These are phyloP conservation scores for Naegleria lovaniensis DNA, from an alignment of 208 protist species.

Conservation along the genomic window DNA sequence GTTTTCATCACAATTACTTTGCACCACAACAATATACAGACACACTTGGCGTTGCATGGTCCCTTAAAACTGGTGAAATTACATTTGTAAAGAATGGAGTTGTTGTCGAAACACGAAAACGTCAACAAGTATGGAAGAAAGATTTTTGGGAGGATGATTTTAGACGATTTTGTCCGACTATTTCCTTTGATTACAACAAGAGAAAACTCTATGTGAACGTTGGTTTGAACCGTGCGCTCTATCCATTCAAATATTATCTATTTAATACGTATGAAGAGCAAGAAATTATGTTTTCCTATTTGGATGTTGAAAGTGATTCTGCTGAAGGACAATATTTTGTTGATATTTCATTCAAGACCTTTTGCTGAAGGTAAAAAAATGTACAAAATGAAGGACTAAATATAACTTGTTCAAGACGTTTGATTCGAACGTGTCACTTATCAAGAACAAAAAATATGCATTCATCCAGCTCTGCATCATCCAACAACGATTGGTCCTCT, in stretches of 20 bases:
- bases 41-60: neutral
- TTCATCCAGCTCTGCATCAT: too few relatives aligned
- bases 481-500: too few relatives aligned
- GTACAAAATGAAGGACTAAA: too few relatives aligned
- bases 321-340: neutral
- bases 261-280: neutral
- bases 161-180: neutral
- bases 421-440: too few relatives aligned
- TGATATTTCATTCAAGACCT: neutral
- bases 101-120: neutral
- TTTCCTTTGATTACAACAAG: neutral
- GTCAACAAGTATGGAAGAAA: neutral
- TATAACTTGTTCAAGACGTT: too few relatives aligned
- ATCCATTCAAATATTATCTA: neutral
- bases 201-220: neutral
- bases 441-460: too few relatives aligned
- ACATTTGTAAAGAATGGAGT: neutral
- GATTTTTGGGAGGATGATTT: neutral
- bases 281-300: neutral
- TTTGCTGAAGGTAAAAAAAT: too few relatives aligned
- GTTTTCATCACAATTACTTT: too few relatives aligned
- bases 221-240: neutral
- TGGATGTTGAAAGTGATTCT: neutral
- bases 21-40: neutral
- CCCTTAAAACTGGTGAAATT: neutral